These are phyloP conservation scores for Teratosphaeria viscida DNA, from an alignment of 2,329 filamentous ascomycete genomes.

Conservation along the genomic window DNA sequence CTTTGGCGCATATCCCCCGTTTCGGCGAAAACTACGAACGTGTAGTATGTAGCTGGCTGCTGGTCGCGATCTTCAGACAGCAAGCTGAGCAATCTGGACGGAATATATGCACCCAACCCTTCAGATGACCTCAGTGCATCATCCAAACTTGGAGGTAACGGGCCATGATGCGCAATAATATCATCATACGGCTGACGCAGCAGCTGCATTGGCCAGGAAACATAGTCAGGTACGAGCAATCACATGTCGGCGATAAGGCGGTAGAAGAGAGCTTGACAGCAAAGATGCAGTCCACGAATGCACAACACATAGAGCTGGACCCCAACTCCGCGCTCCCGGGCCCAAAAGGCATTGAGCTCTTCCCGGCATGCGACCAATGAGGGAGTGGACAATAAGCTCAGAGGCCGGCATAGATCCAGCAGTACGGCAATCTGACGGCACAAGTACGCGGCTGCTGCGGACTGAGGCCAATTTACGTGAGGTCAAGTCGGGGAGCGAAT, in stretches of 20 bases:
- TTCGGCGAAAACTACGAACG: not conserved
- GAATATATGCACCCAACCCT: not conserved
- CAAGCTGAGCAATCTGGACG: not conserved
- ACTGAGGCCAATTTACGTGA: constrained; percentile 1
- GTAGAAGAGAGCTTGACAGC: not conserved
- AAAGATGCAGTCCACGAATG: not conserved
- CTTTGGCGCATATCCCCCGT: not conserved
- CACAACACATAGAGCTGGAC: not conserved
- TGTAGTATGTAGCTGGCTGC: not conserved
- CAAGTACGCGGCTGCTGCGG: constrained; percentile 3
- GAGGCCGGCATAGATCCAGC: not conserved
- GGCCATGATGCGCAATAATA: not conserved
- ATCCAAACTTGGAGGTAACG: not conserved
- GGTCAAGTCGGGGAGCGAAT: constrained; percentile 3
- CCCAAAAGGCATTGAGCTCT: not conserved
- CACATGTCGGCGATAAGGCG: not conserved
- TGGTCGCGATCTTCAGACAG: not conserved
- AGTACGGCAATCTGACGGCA: constrained; percentile 5
- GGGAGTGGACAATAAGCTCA: not conserved
- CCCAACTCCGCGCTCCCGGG: not conserved
- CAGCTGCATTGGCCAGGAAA: not conserved
- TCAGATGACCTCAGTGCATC: not conserved
- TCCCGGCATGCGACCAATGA: not conserved
- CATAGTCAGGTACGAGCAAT: not conserved
- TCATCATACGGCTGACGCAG: not conserved